Evolutionary conservation across 495 filamentous ascomycete species (phyloP), one percentile per base, ranked within the genome.

Genomic region (Thermochaetoides thermophila): DNA sequence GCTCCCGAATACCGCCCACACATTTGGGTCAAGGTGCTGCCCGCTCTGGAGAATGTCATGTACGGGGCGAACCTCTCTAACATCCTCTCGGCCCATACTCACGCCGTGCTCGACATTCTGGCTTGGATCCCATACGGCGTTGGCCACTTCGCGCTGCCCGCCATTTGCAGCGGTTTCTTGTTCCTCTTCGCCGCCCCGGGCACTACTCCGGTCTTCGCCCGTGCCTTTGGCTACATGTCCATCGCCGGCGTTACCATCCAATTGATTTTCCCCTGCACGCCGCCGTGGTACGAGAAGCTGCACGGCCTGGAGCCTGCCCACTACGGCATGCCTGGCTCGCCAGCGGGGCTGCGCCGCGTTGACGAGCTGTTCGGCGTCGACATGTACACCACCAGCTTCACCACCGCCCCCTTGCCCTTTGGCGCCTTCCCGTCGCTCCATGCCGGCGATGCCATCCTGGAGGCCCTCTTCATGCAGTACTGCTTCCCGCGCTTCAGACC

Each of bases 1-100:
- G 79, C 83, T 7, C 68, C 71, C 36, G 80, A 84, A 45, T 85
- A 80, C 58, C 71, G 87, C 25, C 84, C 84, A 29, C 78, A 80
- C 27, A 93, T 96, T 44, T 93, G 84, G 80, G 87, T 94, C 37
- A 79, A 83, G 38, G 82, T 96, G 14, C 67, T 96, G 9, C 87
- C 87, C 3, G 81, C 87, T n/a, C 69, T 96, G 40, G 87, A 96
- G 53, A 93, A 96, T 56, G 89, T 96, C 34, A 64, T 96, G 31
- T 96, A 96, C 52, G 87, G 87, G 31, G 84, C 84, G 19, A 94
- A 94, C 60, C 71, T 96, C 30, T 91, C 83, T 61, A 93, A 92
- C 54, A 89, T 93, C 37, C 72, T 96, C 27, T 89, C 86, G 4
- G 79, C 83, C 17, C 83, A 93, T 55, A 81, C 79, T 29, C 73